Evolutionary conservation across 441 rosid genomes (phyloP).

Genomic region (Gossypium lobatum): DNA sequence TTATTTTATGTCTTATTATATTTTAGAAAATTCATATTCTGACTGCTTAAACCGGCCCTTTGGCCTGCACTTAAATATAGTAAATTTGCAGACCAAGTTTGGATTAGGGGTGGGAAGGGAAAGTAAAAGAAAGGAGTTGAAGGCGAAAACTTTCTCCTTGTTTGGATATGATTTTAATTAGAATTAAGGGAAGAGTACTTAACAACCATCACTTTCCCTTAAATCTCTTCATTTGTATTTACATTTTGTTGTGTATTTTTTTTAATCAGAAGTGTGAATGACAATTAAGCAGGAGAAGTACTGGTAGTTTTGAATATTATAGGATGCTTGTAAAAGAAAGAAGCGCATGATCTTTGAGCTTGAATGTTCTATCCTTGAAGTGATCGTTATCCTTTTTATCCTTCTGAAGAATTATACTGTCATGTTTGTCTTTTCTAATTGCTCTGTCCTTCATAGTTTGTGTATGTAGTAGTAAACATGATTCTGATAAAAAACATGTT

Average conservation of each 20-base stretch:
- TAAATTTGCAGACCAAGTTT: not conserved
- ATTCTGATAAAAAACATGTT: conserved; percentile 24
- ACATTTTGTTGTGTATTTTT: not conserved
- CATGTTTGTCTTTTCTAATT: not conserved
- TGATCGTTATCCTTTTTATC: not conserved
- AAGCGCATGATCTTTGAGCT: not conserved
- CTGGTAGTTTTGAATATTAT: not conserved
- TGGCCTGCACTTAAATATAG: not conserved
- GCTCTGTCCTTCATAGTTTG: conserved; percentile 8
- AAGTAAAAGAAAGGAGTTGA: not conserved
- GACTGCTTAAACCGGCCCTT: not conserved
- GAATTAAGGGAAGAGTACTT: not conserved
- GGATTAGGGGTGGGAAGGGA: not conserved
- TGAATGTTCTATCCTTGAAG: not conserved
- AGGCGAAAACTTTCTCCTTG: not conserved
- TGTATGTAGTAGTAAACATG: conserved; percentile 3
- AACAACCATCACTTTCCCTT: not conserved
- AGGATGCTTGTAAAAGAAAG: not conserved
- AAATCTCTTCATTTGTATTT: not conserved
- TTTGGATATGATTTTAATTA: not conserved
- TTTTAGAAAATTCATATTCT: not conserved
- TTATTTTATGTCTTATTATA: not conserved
- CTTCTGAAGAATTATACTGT: conserved; percentile 1
- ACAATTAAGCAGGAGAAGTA: not conserved
- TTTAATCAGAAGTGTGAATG: not conserved